phyloP scores from a whole-genome alignment of 495 filamentous ascomycete species.

The Apodospora peruviana region DNA sequence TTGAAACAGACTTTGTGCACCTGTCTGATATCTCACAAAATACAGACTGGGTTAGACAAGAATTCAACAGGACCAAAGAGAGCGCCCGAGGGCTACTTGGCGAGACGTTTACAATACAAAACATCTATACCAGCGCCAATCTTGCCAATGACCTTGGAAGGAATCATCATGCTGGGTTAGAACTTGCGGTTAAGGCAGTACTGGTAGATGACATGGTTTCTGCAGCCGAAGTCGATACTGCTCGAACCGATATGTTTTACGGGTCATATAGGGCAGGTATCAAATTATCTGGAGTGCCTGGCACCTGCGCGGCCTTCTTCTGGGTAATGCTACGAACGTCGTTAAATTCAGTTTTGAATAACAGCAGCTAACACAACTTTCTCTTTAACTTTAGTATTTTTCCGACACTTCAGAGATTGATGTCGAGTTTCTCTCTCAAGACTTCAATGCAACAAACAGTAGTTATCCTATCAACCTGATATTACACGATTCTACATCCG shows the following conservation, averaged over 20 bases:
- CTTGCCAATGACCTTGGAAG: not conserved
- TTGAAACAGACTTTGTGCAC: not conserved
- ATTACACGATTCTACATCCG: not conserved
- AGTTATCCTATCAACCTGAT: not conserved
- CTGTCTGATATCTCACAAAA: not conserved
- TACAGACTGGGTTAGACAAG: not conserved
- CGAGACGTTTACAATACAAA: not conserved
- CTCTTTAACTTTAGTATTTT: not conserved
- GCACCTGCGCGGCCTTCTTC: not conserved
- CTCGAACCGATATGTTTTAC: not conserved
- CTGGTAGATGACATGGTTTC: not conserved
- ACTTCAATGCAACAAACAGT: not conserved
- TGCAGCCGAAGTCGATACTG: not conserved
- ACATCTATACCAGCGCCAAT: not conserved
- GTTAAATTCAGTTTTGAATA: not conserved
- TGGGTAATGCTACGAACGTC: no score
- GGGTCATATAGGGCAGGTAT: not conserved
- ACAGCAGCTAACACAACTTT: not conserved
- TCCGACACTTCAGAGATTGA: not conserved
- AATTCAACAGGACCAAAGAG: not conserved
- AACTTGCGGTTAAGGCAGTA: not conserved
- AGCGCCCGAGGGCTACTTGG: not conserved
- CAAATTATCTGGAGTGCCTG: not conserved
- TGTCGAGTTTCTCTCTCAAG: not conserved
- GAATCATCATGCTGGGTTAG: not conserved